Conservation (phyloP, 2,329 filamentous ascomycete genomes). For the Scedosporium dehoogii region DNA sequence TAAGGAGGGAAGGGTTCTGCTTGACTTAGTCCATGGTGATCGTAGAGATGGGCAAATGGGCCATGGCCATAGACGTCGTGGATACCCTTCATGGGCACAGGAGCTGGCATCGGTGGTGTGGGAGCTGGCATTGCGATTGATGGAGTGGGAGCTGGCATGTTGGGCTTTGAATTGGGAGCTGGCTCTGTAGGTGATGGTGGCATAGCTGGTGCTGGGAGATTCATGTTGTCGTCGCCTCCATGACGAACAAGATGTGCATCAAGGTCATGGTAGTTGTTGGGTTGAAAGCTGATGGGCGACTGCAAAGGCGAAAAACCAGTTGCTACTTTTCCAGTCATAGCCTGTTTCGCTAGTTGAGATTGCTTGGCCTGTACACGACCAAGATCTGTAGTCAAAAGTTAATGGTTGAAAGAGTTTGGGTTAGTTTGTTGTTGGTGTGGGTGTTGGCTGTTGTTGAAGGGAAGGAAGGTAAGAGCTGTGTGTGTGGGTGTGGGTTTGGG, state of each 20-base stretch:
- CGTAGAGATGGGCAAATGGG: background rate
- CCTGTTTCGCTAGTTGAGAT: conserved; percentile 15
- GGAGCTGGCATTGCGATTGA: background rate
- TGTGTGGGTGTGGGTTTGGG: background rate
- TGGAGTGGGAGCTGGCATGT: background rate
- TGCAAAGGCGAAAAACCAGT: background rate
- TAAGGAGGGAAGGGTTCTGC: background rate
- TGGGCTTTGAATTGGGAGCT: background rate
- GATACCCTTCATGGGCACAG: background rate
- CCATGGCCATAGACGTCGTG: background rate
- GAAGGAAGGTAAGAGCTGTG: background rate
- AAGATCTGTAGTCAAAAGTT: conserved; percentile 11
- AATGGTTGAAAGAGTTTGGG: background rate
- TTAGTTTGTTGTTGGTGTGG: background rate
- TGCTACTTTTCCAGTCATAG: conserved; percentile 11
- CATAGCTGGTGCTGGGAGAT: background rate
- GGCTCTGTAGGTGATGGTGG: background rate
- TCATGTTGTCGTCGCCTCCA: background rate
- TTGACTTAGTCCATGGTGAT: background rate
- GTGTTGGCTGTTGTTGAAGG: background rate
- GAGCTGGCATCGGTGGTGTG: background rate
- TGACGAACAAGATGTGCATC: conserved; percentile 2
- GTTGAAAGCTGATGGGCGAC: background rate
- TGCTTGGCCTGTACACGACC: conserved; percentile 15
- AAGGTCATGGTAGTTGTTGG: conserved; percentile 1